Conservation (phyloP, 768 basidiomycete genomes). For the Strobilomyces confusus region DNA sequence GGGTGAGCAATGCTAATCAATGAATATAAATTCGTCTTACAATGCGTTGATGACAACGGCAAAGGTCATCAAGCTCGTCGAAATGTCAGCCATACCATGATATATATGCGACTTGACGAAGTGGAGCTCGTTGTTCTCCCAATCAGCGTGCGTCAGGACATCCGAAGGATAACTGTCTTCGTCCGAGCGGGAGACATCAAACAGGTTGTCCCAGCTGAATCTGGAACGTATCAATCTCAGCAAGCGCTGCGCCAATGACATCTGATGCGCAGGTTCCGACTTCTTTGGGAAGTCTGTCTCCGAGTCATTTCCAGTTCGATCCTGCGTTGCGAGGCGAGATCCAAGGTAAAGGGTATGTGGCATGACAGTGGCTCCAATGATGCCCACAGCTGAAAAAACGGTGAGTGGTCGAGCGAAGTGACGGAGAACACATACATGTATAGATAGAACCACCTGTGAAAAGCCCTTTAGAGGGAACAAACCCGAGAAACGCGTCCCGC, state of each 20-base stretch:
- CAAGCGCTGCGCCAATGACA: constrained; percentile 22
- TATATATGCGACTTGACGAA: constrained; percentile 63
- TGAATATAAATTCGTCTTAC: constrained; percentile 35
- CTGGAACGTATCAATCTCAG: constrained; percentile 4
- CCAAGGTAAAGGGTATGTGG: constrained; percentile 91
- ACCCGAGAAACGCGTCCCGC: constrained; percentile 71
- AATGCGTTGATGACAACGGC: constrained; percentile 86
- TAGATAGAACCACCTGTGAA: constrained; percentile 57
- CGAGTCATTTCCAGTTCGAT: constrained; percentile 47
- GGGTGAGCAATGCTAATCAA: neutral
- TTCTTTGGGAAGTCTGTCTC: constrained; percentile 18
- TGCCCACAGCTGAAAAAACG: constrained; percentile 52
- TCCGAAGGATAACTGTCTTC: constrained; percentile 18
- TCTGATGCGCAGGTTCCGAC: constrained; percentile 3
- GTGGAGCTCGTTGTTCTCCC: constrained; percentile 50
- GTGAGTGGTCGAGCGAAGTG: constrained; percentile 12
- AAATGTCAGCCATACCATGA: constrained; percentile 65
- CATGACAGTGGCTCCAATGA: constrained; percentile 87
- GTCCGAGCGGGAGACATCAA: constrained; percentile 24
- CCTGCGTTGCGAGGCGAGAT: constrained; percentile 80
- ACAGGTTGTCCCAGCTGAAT: constrained; percentile 16
- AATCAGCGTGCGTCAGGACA: constrained; percentile 47
- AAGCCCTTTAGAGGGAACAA: constrained; percentile 64
- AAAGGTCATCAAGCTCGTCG: constrained; percentile 69
- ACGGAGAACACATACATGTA: constrained; percentile 46